Base-by-base conservation (phyloP, 371 early-diverging fungal genomes). In the Mortierella sp. region DNA sequence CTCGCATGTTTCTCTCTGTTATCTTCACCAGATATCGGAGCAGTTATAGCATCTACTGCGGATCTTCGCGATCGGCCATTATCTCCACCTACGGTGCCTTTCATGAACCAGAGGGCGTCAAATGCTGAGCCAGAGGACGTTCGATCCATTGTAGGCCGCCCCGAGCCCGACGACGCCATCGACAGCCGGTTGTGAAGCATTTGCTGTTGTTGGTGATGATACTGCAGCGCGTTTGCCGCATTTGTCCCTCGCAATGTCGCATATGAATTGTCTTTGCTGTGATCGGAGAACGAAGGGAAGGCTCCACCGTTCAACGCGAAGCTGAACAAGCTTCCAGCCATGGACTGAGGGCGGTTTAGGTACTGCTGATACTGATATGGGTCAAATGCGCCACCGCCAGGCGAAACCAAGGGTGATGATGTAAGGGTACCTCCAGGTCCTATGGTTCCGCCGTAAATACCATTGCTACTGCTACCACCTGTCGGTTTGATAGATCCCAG, bases 91-190 rank as follows among this genome's bases (percentile, higher is more conserved):
- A n/a, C 49, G 14, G 32, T 52, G 11, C 58, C 64, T 49, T 81
- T 81, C 61, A 81, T 72, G 45, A 75, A 75, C 81, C 81, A 81
- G 0, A 75, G 47, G 3, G 76, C 69, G 47, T 81, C 81, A 65
- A 81, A 81, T 14, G 76, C 62, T 0, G 81, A 81, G 0, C 81
- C 76, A 8, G 81, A 62, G 1, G 76, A 72, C 0, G 67, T 62
- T 39, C 81, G 32, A 26, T 81, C 76, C 22, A 64, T 54, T 1
- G 28, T 64, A 45, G 71, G 64, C 32, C 66, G 64, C 4, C 43
- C 59, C 16, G 71, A 55, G 6, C 55, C 37, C 5, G 70, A 28
- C 43, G 75, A 65, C 1, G 73, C 26, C 70, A 58, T 70, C 5
- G 74, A 79, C 14, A 70, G 60, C 39, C 75, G 79, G 32, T 67